Conservation (phyloP, 129 eudicot species). For the Flaveria linearis region DNA sequence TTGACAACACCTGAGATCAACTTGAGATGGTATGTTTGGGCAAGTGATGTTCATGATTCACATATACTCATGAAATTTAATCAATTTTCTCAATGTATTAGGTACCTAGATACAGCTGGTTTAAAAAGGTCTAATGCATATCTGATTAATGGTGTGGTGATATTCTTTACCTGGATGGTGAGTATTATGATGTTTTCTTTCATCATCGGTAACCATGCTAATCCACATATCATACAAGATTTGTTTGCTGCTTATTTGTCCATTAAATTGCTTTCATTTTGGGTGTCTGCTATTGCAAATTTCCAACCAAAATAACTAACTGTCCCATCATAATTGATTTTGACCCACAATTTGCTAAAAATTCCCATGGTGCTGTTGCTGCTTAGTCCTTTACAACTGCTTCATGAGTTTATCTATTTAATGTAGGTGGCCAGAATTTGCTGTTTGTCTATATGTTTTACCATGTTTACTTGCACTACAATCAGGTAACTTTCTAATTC, state of each 20-base stretch:
- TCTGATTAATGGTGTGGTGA: constrained; percentile 66
- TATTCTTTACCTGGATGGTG: constrained; percentile 80
- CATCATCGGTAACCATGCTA: no score
- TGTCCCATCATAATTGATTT: background rate
- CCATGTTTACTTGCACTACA: constrained; percentile 63
- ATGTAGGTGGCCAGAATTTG: constrained; percentile 94
- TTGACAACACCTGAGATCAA: constrained; percentile 84
- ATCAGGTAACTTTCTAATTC: constrained; percentile 57
- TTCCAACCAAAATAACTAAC: background rate
- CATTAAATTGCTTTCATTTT: background rate
- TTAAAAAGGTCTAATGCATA: constrained; percentile 71
- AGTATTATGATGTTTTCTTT: no score
- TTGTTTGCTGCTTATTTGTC: background rate
- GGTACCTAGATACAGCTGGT: constrained; percentile 92
- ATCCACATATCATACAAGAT: background rate
- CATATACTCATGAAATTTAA: background rate
- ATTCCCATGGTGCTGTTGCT: background rate
- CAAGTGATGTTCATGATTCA: background rate
- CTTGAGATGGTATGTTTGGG: constrained; percentile 67
- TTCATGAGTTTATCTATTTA: constrained; percentile 18
- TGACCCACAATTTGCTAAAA: background rate
- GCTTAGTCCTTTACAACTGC: background rate
- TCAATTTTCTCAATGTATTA: constrained; percentile 26
- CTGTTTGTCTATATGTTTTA: constrained; percentile 71
- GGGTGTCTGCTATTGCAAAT: background rate